phyloP scores from a whole-genome alignment of 305 asterid species.

The Rubia occidens region DNA sequence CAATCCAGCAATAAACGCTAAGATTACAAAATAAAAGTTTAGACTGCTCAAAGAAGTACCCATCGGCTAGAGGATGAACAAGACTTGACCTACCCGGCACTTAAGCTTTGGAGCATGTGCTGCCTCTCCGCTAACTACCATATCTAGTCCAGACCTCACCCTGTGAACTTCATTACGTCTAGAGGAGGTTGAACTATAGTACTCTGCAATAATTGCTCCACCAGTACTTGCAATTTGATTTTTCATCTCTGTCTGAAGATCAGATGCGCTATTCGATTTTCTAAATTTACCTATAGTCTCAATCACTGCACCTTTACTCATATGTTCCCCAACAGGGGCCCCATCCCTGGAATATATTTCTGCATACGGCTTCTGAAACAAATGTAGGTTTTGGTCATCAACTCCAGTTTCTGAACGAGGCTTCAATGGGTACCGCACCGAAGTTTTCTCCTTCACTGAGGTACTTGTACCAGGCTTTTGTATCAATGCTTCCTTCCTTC shows the following conservation, averaged over 20 bases:
- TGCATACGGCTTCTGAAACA: slow-evolving; percentile 29
- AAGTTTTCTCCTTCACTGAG: slow-evolving; percentile 32
- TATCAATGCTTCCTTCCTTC: slow-evolving; percentile 22
- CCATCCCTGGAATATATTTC: slow-evolving; percentile 28
- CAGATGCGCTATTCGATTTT: slow-evolving; percentile 90
- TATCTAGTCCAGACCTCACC: slow-evolving; percentile 51
- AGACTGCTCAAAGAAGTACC: not conserved
- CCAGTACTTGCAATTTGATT: slow-evolving; percentile 34
- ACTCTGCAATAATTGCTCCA: slow-evolving; percentile 64
- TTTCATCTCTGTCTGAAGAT: slow-evolving; percentile 43
- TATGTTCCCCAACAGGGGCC: slow-evolving; percentile 28
- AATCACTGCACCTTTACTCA: slow-evolving; percentile 28
- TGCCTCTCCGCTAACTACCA: slow-evolving; percentile 50
- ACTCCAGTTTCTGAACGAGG: slow-evolving; percentile 38
- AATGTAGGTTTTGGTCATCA: slow-evolving; percentile 25
- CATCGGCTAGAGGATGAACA: slow-evolving; percentile 18
- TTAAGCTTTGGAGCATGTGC: slow-evolving; percentile 57
- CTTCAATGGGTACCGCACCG: slow-evolving; percentile 42
- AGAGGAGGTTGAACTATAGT: slow-evolving; percentile 47
- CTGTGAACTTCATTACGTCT: slow-evolving; percentile 31
- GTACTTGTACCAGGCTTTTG: slow-evolving; percentile 31
- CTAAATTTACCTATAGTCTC: slow-evolving; percentile 49
- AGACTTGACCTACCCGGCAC: slow-evolving; percentile 62
- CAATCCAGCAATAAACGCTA: slow-evolving; percentile 13
- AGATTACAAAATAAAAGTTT: slow-evolving; percentile 9